A percentile compares a stretch with the other conserved stretches of the same genome.
phyloP scores from a whole-genome alignment of 441 rosid genomes.

The Bruguiera hainesii region DNA sequence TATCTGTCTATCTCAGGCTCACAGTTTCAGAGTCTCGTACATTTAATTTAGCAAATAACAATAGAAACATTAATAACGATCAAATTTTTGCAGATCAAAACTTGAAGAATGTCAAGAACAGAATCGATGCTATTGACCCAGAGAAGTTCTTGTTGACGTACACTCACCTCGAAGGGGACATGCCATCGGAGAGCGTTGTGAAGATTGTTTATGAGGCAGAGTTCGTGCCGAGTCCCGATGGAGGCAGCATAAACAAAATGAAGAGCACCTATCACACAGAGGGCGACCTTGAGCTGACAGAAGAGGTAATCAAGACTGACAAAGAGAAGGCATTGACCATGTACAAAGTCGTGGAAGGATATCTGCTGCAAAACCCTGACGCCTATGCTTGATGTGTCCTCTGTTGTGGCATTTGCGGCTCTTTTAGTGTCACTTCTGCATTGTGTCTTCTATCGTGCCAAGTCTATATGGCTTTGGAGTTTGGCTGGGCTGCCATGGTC shows the following conservation, averaged over 20 bases:
- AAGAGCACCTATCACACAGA: slow-evolving; percentile 11
- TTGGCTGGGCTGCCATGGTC: too few species aligned
- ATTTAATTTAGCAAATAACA: too few species aligned
- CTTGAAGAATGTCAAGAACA: slow-evolving; percentile 12
- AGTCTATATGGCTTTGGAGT: too few species aligned
- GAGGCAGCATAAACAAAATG: slow-evolving; percentile 15
- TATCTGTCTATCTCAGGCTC: too few species aligned
- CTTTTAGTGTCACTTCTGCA: too few species aligned
- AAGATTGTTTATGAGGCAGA: slow-evolving; percentile 7
- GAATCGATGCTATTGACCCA: slow-evolving; percentile 16
- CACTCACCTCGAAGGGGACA: slow-evolving; percentile 21
- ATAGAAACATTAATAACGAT: too few species aligned
- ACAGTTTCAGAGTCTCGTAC: too few species aligned
- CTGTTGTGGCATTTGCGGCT: neutral
- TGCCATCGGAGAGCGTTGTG: slow-evolving; percentile 6
- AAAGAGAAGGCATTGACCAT: neutral
- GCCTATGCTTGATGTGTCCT: neutral
- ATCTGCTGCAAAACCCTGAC: neutral
- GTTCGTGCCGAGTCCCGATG: slow-evolving; percentile 14
- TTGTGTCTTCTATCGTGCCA: too few species aligned
- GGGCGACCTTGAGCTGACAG: slow-evolving; percentile 2
- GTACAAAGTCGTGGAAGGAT: neutral
- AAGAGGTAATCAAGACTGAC: slow-evolving; percentile 9
- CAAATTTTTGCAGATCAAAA: slow-evolving; percentile 9
- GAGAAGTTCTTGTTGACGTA: slow-evolving; percentile 10